Evolutionary conservation across 83 land plant genomes (phyloP), one percentile per base, ranked within the genome.

Genomic region (Thuja plicata): DNA sequence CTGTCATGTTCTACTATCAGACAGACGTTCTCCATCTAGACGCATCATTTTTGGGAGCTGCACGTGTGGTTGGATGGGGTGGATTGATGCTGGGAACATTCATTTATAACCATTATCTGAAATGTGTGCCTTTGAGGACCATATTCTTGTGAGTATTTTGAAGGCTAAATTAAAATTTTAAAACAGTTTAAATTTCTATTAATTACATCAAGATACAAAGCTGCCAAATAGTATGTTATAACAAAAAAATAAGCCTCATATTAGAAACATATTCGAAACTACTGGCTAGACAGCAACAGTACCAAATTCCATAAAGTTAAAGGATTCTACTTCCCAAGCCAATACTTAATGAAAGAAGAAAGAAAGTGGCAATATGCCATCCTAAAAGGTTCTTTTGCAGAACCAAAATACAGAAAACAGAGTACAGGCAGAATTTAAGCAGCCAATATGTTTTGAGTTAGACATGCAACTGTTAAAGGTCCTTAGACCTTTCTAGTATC

Each of bases 1-100:
- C 97, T 0, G 92, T 92, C 30, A 96, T 97, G 98, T 96, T 97
- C 90, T 97, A 96, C 86, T 96, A 94, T 87, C 97, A 95, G 90
- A 95, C 97, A n/a, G 93, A 95, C 86, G 55, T 90, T 86, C 86
- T 96, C 79, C 90, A 95, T 17, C 41, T 97, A 84, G 97, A 97
- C 73, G 91, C 99, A 78, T 92, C 97, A 3, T 96, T 96, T 79
- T 73, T 97, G 88, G 97, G 98, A 80, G 91, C 95, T 48, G 89
- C 94, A 84, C 98, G 97, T 79, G 95, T 97, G 50, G 89, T 97
- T 87, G 94, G 95, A 11, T 97, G 97, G 97, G 88, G 93, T 57
- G 96, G 98, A 81, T 91, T 97, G 45, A 96, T 97, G 97, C 46
- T 96, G 34, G 97, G 99, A 86, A 94, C 97, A 80, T 95, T 92